Evolutionary conservation across 2,329 filamentous ascomycete species (phyloP), one percentile per base, ranked within the genome.

Genomic region (Arthrobotrys sphaeroides): DNA sequence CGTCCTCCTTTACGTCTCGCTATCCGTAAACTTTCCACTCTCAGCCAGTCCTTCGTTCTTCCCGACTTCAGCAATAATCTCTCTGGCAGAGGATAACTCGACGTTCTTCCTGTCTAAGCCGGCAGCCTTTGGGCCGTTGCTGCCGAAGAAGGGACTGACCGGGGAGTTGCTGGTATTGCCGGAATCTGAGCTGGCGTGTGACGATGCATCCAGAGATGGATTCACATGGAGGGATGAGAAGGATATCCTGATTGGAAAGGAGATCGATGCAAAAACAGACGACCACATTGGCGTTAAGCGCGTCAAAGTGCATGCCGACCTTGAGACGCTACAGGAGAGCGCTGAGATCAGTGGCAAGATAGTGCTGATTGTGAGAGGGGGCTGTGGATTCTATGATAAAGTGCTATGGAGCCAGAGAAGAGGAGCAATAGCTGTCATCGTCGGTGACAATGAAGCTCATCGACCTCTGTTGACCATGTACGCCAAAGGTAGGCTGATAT

Each of bases 381-480:
- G 94, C 5, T 99, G 95, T 82, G 95, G 95, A 3, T 99, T 99
- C 82, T 83, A 97, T 74, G 94, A 98, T 81, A 99, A 99, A 83
- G 93, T 95, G 77, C 94, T 96, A 84, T 99, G 95, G 95, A 93
- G 91, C 10, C 95, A 99, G 82, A 88, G 93, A 76, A 88, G 95
- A 80, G 95, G 95, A 22, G 95, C 91, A 18, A 87, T 93, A 73
- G 95, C 92, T 36, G 85, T 99, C 74, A 96, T 99, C 78, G 94
- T 99, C 2, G 95, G 95, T 24, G 95, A 99, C 82, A 91, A 97
- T 82, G 90, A 92, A 70, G 91, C 92, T 76, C 94, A 94, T 47
- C 94, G 93, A 2, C 91, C 91, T 36, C 84, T 99, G 76, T 92
- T 98, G 59, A 95, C 96, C 79, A 99, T 99, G 95, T 98, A 97